phyloP scores from a whole-genome alignment of 495 filamentous ascomycete genomes.

The Aspergillus sclerotioniger region DNA sequence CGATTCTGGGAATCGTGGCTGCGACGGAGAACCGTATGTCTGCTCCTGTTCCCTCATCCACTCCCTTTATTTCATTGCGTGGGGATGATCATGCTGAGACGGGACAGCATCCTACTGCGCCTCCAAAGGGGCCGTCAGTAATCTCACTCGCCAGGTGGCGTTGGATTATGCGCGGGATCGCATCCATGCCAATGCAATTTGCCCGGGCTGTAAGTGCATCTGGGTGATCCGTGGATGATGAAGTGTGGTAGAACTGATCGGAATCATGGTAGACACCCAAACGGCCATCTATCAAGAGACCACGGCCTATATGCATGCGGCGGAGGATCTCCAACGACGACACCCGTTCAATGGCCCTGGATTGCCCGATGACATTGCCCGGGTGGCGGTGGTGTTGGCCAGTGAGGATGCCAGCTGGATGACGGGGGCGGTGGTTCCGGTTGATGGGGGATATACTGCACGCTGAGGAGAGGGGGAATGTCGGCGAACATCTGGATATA shows the following conservation, averaged over 20 bases:
- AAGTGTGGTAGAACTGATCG: background rate
- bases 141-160: conserved; percentile 46
- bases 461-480: background rate
- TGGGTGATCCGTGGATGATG: conserved; percentile 12
- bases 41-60: too few relatives aligned
- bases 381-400: conserved; percentile 46
- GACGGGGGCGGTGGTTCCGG: conserved; percentile 36
- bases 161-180: conserved; percentile 47
- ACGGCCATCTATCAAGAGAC: conserved; percentile 24
- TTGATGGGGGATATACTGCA: conserved; percentile 50
- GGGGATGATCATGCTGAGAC: background rate
- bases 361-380: conserved; percentile 45
- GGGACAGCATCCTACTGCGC: conserved; percentile 43
- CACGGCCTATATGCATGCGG: background rate
- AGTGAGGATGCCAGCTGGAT: conserved; percentile 47
- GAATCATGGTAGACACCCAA: conserved; percentile 19
- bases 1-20: conserved; percentile 42
- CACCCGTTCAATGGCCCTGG: conserved; percentile 44
- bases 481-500: background rate
- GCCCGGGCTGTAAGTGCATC: conserved; percentile 46
- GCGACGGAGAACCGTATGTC: conserved; percentile 9
- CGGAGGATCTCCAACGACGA: conserved; percentile 18
- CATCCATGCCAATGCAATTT: conserved; percentile 55
- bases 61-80: background rate
- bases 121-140: conserved; percentile 48